phyloP scores from a whole-genome alignment of 2,329 filamentous ascomycete genomes.

The Diaporthe aspalathi region DNA sequence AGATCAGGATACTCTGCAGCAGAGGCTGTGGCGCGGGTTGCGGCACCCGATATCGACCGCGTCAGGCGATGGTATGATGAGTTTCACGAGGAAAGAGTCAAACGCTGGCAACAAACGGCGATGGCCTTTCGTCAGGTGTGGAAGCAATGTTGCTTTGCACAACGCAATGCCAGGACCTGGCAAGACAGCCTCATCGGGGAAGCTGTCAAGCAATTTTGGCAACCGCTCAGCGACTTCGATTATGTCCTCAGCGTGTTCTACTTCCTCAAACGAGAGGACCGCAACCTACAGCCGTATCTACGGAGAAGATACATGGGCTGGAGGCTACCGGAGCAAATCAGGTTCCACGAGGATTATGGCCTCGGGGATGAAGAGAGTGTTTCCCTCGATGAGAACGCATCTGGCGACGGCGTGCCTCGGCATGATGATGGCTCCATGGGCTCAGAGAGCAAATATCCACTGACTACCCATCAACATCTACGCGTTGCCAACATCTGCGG shows the following conservation, averaged over 20 bases:
- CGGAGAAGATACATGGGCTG: background rate
- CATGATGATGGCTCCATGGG: background rate
- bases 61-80: slow-evolving; percentile 7
- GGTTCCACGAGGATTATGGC: background rate
- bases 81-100: background rate
- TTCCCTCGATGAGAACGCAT: background rate
- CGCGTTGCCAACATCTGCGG: background rate
- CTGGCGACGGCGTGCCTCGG: background rate
- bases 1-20: too few species aligned
- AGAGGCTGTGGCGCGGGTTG: background rate
- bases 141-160: slow-evolving; percentile 14
- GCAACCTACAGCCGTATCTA: background rate
- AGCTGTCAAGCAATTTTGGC: background rate
- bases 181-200: background rate
- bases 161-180: background rate
- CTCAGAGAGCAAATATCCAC: background rate
- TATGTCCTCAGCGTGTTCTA: slow-evolving; percentile 16
- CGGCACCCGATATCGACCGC: background rate
- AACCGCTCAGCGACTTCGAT: slow-evolving; percentile 10
- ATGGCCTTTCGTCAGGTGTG: background rate
- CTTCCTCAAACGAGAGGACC: background rate
- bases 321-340: slow-evolving; percentile 17
- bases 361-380: background rate
- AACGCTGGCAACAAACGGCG: background rate
- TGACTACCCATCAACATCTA: slow-evolving; percentile 8